Conservation (phyloP, 2,329 filamentous ascomycete species). For the Monosporascus sp. region DNA sequence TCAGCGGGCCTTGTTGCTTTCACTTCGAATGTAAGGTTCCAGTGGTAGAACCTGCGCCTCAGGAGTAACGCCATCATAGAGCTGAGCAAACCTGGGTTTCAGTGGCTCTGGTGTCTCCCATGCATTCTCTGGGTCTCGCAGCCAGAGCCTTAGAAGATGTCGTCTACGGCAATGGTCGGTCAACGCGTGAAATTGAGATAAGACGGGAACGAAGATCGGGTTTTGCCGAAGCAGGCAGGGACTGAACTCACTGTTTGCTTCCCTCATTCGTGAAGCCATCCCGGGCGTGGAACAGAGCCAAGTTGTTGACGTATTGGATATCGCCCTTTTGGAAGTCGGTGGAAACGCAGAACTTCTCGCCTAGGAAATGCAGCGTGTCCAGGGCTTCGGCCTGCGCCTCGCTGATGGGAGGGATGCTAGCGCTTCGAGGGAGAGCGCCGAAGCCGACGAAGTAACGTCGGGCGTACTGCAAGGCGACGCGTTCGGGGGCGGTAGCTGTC, state of each 20-base stretch:
- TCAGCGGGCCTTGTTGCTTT: constrained; percentile 26
- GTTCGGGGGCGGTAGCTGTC: constrained; percentile 39
- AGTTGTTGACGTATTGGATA: constrained; percentile 51
- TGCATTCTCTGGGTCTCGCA: constrained; percentile 42
- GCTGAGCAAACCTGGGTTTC: constrained; percentile 43
- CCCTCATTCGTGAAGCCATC: constrained; percentile 41
- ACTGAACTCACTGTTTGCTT: constrained; percentile 36
- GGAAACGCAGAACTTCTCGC: constrained; percentile 38
- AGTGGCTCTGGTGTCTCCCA: constrained; percentile 42
- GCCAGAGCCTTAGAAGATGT: constrained; percentile 45
- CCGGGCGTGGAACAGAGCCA: constrained; percentile 48
- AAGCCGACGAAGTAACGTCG: constrained; percentile 55
- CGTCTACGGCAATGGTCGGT: constrained; percentile 25
- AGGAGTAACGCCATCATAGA: constrained; percentile 47
- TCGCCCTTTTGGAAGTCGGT: constrained; percentile 46
- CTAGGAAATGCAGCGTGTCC: constrained; percentile 45
- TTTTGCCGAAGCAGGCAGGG: too few species aligned
- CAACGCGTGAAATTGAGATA: too few species aligned
- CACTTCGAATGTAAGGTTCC: constrained; percentile 44
- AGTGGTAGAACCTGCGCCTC: constrained; percentile 52
- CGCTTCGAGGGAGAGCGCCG: constrained; percentile 45
- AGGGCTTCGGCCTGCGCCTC: constrained; percentile 49
- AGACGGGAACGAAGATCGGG: too few species aligned
- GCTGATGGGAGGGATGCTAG: constrained; percentile 50
- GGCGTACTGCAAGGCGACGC: constrained; percentile 55